Evolutionary conservation across 768 basidiomycete species (phyloP).

Genomic region (Hemileccinum impolitum): DNA sequence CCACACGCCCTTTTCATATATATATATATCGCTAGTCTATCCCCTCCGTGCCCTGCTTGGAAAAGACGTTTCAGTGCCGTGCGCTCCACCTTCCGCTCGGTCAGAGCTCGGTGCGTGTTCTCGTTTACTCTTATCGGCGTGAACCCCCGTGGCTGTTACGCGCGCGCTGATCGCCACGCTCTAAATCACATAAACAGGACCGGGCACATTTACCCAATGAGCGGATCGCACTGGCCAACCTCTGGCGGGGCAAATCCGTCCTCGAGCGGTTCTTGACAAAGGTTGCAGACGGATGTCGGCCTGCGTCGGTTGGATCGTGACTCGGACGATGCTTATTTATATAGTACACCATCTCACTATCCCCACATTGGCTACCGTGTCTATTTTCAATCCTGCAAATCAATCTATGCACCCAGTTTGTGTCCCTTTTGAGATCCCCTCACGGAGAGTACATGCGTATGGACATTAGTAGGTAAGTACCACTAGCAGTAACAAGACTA

Average conservation of each 20-base stretch:
- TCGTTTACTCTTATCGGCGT: too few species aligned
- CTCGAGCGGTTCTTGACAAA: conserved; percentile 69
- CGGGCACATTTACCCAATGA: conserved; percentile 95
- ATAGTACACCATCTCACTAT: too few species aligned
- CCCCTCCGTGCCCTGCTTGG: conserved; percentile 90
- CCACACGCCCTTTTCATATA: too few species aligned
- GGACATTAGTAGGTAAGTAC: too few species aligned
- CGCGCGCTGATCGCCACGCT: background rate
- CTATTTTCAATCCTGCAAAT: too few species aligned
- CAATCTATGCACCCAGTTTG: too few species aligned
- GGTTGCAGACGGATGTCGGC: conserved; percentile 34
- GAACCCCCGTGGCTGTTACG: too few species aligned
- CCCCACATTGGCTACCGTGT: too few species aligned
- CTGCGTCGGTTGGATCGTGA: background rate
- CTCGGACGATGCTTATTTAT: too few species aligned
- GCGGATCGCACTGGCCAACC: conserved; percentile 79
- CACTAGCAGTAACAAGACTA: too few species aligned
- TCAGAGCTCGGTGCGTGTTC: conserved; percentile 68
- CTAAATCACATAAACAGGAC: conserved; percentile 45
- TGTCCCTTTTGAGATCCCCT: too few species aligned
- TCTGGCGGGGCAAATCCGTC: conserved; percentile 74
- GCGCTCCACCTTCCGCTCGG: conserved; percentile 95
- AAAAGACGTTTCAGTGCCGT: conserved; percentile 85
- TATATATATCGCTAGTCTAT: conserved; percentile 80
- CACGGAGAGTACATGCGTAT: too few species aligned